Base-by-base conservation (phyloP, 2,329 filamentous ascomycete genomes). In the Penicillium sp. region DNA sequence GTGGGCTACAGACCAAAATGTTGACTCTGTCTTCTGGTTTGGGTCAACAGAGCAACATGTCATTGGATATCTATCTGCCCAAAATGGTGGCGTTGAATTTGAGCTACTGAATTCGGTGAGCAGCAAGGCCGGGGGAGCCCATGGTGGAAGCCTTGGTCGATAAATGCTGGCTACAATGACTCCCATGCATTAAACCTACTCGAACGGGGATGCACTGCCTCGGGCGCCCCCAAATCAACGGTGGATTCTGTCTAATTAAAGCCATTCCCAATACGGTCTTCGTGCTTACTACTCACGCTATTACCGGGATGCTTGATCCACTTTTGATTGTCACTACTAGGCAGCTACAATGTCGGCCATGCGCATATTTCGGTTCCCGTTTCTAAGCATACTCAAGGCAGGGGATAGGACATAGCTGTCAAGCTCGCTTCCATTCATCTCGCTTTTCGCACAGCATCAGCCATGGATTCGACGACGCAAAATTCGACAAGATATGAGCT, bases 1-100 rank as follows among this genome's bases (percentile, higher is more conserved):
- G 29, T 74, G 72, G 72, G 48, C 70, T 5, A 48, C 57, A 27
- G 60, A 54, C n/a, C 51, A 61, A 9, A 56, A 60, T 11, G 51
- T 60, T 14, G 50, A 63, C n/a, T 61, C 63, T 10, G 59, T 50
- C 7, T 70, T 74, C 49, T 74, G 72, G 71, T 69, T 73, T 58
- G 69, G 63, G 5, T 69, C 71, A 11, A 54, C 63, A 2, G 71
- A 73, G 31, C 67, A 73, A 38, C 70, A 68, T 48, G 60, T 70
- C 16, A 61, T 74, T 32, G 72, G 72, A 2, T 62, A 65, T 53
- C 48, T 74, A n/a, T 62, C 63, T 24, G 52, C 53, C 3, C 54
- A 63, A 22, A 63, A 62, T 22, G 61, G 47, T 1, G 27, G 51
- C 43, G 53, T 61, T 10, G 57, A 64, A 7, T 73, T 74, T 46